Base-by-base conservation (phyloP, 2,329 filamentous ascomycete species). In the Ophiosphaerella korrae region DNA sequence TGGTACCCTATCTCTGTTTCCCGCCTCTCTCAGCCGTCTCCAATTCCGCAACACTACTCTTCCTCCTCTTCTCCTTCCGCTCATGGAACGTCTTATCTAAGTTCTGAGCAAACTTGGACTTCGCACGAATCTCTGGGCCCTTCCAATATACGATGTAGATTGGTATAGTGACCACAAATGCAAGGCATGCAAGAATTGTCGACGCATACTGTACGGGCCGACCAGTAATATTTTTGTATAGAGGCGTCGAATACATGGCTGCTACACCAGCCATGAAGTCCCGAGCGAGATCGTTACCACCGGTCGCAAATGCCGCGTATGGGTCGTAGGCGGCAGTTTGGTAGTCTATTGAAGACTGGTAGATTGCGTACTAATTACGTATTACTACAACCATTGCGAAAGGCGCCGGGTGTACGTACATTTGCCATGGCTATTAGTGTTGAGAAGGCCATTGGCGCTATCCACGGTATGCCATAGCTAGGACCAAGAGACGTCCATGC, bases 331-430 rank as follows among this genome's bases (percentile, higher is more conserved):
- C 85, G 43, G 84, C 85, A 12, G 89, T 82, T 83, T 90, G 89
- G 74, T 91, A 91, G 71, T 91, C 86, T 57, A 90, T 88, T 1
- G 87, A 89, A 1, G 87, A 85, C 84, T 89, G 88, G 74, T 90
- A 90, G 50, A 89, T 89, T 31, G 82, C 77, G 50, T 88, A 88
- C 61, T 66, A 24, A n/a, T 4, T 13, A 1, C 8, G 1, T 16
- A 5, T 50, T 36, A 57, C 44, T 13, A 31, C 2, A 7, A 29
- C 26, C 5, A 21, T 21, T 29, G 11, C 26, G 11, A 8, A 29
- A 11, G 11, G 26, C 3, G 7, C 11, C 6, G 6, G 11, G 18
- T 16, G 12, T 4, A 46, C 62, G 49, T 50, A 64, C 60, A 64
- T 91, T 91, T 48, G 88, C 88, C 44, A 91, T 86, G 18, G 87